Base-by-base conservation (phyloP, 106 monocot species). In the Allium fistulosum region DNA sequence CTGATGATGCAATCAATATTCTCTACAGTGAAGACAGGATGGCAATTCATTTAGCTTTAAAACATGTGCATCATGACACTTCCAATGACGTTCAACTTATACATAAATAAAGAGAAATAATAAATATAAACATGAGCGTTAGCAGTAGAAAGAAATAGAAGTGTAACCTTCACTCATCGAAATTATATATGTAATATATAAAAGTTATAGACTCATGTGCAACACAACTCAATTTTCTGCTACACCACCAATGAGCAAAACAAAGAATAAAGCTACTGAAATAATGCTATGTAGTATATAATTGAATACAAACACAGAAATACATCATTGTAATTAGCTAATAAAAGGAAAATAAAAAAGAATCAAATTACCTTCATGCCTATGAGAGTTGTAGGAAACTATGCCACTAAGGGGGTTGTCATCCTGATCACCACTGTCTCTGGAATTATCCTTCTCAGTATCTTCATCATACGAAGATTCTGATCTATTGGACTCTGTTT, bases 341-440 rank as follows among this genome's bases (percentile, higher is more conserved):
- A 22, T 22, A 22, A 7, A 51, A 58, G 26, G 49, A 5, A 13
- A 17, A 57, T 22, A 22, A 22, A 22, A 22, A 22, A 22, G 22
- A 22, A 22, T 22, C 22, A 57, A 26, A 12, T 59, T 82, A 96
- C 95, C 91, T 79, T 90, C 53, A 71, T 79, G 79, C 28, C 62
- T 73, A 68, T 87, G 84, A 59, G 82, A 68, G 65, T 77, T 71
- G 64, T 74, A 87, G 13, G 80, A 64, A 15, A 28, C 8, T 12
- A 72, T 57, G 45, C 66, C 81, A 13, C 75, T 51, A 28, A 67
- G 51, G 60, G 78, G 73, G 51, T 37, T 75, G 22, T 78, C 85
- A 59, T 79, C 70, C 49, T 74, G 45, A 59, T 70, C 10, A 14
- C 64, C 51, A 77, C 57, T 27, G 55, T 74, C 67, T 65, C 27